These are phyloP conservation scores for Polytrichum formosum DNA, from an alignment of 225 moss, liverwort and hornwort genomes.

Conservation along the genomic window DNA sequence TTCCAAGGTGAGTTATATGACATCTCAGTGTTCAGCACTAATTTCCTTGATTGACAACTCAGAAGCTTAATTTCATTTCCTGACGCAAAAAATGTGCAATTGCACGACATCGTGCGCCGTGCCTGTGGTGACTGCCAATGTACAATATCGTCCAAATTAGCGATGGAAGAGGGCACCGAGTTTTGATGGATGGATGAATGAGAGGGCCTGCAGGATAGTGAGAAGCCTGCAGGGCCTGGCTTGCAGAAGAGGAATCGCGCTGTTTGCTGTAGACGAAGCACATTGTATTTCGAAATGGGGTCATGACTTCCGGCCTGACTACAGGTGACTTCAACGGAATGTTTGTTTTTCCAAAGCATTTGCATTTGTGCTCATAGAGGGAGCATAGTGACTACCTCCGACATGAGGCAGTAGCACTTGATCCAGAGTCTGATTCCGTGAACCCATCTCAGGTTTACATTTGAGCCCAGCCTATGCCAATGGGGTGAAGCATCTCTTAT, in stretches of 20 bases:
- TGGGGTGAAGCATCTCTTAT: background rate
- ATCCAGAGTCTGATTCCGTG: too few species aligned
- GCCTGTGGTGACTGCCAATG: too few species aligned
- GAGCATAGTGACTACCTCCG: background rate
- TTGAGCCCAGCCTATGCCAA: background rate
- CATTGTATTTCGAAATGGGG: conserved; percentile 71
- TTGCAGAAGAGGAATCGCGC: conserved; percentile 44
- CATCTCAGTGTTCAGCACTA: background rate
- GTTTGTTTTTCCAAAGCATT: background rate
- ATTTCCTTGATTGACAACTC: too few species aligned
- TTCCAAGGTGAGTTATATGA: conserved; percentile 29
- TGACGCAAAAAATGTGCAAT: too few species aligned
- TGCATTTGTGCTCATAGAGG: background rate
- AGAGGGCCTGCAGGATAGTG: conserved; percentile 35
- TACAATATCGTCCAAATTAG: too few species aligned
- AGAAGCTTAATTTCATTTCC: too few species aligned
- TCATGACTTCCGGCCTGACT: conserved; percentile 62
- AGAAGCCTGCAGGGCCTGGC: conserved; percentile 47
- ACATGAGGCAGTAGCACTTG: too few species aligned
- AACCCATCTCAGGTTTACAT: too few species aligned
- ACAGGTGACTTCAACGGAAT: conserved; percentile 27
- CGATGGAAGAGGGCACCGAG: too few species aligned
- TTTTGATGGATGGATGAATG: too few species aligned
- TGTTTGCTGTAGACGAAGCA: conserved; percentile 72
- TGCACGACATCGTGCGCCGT: too few species aligned